Evolutionary conservation across 192 early-diverging fungal genomes (phyloP).

Genomic region (Funneliformis geosporum): DNA sequence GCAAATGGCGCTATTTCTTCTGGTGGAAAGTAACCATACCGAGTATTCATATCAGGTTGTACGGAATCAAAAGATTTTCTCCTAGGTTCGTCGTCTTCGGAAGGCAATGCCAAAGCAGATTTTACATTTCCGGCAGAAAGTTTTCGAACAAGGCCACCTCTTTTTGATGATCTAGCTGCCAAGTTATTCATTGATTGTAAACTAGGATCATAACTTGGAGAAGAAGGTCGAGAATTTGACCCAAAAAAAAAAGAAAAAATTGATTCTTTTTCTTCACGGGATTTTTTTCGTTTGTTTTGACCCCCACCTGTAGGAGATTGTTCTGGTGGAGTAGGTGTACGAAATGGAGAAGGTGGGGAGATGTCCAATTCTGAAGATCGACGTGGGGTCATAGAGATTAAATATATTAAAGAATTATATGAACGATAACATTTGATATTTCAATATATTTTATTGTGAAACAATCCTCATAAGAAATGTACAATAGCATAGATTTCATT

Average conservation of each 20-base stretch:
- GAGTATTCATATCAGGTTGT: slow-evolving; percentile 4
- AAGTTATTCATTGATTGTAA: slow-evolving; percentile 1
- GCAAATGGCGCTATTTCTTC: slow-evolving; percentile 27
- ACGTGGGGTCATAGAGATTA: neutral
- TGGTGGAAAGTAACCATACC: slow-evolving; percentile 22
- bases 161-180: slow-evolving; percentile 5
- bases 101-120: neutral
- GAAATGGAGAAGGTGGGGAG: slow-evolving; percentile 14
- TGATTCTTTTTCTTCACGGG: slow-evolving; percentile 25
- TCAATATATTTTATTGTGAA: too few species aligned
- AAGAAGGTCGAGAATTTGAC: slow-evolving; percentile 20
- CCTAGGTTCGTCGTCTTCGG: slow-evolving; percentile 1
- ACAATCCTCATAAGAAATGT: too few species aligned
- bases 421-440: neutral
- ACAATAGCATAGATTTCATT: too few species aligned
- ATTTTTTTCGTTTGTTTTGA: slow-evolving; percentile 30
- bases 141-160: slow-evolving; percentile 5
- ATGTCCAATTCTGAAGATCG: slow-evolving; percentile 29
- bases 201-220: slow-evolving; percentile 6
- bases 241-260: slow-evolving; percentile 12
- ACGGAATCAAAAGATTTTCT: slow-evolving; percentile 28
- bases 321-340: neutral
- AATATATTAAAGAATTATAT: neutral
- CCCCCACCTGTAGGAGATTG: neutral
- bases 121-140: slow-evolving; percentile 13